Evolutionary conservation across 1,284 basidiomycete species (phyloP), one percentile per base, ranked within the genome.

Genomic region (Cronartium quercuum): DNA sequence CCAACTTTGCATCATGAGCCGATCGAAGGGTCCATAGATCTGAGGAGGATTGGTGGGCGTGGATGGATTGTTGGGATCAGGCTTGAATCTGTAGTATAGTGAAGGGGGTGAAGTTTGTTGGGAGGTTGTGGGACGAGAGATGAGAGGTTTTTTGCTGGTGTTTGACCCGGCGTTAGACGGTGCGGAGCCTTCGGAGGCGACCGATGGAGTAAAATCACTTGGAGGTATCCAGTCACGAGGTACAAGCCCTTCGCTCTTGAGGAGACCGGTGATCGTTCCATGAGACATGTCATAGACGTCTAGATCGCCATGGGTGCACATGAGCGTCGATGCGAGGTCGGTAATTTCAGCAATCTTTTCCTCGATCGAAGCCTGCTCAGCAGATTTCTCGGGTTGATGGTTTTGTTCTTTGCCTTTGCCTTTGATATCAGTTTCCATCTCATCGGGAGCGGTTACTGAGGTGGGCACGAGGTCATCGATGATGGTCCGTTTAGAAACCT

Each of bases 271-370:
- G 71, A 93, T 85, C 79, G 90, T 88, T 79, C 92, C 91, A 81
- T 91, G 91, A 0, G 90, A 89, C 81, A 86, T 88, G 42, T 88
- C 89, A 82, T 93, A 93, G 70, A 93, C 86, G 78, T 93, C 91
- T 15, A 86, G 85, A 77, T 93, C 90, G 40, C 90, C 91, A 29
- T 91, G 85, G 10, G 76, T 61, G 0, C 89, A 88, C 87, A 93
- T 89, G 77, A 92, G 85, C 47, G 85, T 88, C 12, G 91, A 92
- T 7, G 91, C 91, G 62, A 91, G 85, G 81, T 90, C 88, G 0
- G 91, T 92, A 77, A 93, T 87, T 18, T 84, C 82, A 78, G 91
- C 89, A 80, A 93, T 91, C 47, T 38, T 71, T 9, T 55, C 29
- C 51, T 71, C 61, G 18, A 60, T 24, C 24, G 41, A 21, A 24